Conservation (phyloP, 2,329 filamentous ascomycete genomes). For the Trichoderma harzianum region DNA sequence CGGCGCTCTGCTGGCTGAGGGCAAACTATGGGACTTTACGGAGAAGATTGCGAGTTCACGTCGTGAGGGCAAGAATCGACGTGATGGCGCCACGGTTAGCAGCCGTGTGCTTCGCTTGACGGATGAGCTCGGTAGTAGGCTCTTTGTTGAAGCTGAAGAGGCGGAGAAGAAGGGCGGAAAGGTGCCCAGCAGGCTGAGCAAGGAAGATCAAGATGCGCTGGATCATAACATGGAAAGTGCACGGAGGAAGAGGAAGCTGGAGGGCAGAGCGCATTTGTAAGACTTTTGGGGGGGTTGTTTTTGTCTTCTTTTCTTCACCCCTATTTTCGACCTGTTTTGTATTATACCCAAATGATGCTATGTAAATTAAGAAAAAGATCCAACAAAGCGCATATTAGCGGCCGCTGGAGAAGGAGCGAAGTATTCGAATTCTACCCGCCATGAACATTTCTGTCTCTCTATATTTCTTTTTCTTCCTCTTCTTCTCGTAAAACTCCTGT, state of each 20-base stretch:
- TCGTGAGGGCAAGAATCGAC: slow-evolving; percentile 89
- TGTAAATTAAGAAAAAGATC: slow-evolving; percentile 1
- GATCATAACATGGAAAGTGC: slow-evolving; percentile 44
- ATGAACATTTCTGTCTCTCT: background rate
- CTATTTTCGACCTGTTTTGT: background rate
- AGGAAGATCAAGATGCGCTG: slow-evolving; percentile 48
- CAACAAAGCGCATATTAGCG: background rate
- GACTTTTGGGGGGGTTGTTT: background rate
- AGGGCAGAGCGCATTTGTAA: slow-evolving; percentile 51
- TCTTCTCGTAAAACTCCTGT: background rate
- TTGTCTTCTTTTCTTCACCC: background rate
- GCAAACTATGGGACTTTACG: slow-evolving; percentile 86
- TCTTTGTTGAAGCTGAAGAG: slow-evolving; percentile 60
- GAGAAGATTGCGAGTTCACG: slow-evolving; percentile 80
- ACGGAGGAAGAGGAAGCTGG: slow-evolving; percentile 47
- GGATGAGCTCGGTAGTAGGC: slow-evolving; percentile 64
- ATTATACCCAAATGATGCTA: slow-evolving; percentile 14
- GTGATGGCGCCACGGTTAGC: slow-evolving; percentile 88
- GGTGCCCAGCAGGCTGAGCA: slow-evolving; percentile 43
- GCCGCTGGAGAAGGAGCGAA: background rate
- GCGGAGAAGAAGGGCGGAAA: slow-evolving; percentile 36
- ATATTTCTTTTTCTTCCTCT: background rate
- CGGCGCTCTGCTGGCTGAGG: slow-evolving; percentile 62
- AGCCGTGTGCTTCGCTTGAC: slow-evolving; percentile 75
- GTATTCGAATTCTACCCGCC: background rate